phyloP scores from a whole-genome alignment of 2,329 filamentous ascomycete genomes.

The Pseudogymnoascus sp. region DNA sequence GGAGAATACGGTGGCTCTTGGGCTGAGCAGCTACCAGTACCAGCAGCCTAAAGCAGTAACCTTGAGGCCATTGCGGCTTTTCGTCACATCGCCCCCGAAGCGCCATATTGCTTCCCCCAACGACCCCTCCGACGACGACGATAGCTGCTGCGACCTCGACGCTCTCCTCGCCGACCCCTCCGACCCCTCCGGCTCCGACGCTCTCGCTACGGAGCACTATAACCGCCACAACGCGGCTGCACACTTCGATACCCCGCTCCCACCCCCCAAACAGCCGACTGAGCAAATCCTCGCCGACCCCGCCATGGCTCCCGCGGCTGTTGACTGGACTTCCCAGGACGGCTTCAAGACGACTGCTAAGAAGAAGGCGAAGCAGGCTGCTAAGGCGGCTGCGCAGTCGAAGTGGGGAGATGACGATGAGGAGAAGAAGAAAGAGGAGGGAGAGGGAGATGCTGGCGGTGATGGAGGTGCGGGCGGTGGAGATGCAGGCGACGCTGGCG shows the following conservation, averaged over 20 bases:
- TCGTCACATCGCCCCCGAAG: constrained; percentile 16
- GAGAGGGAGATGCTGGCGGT: constrained; percentile 12
- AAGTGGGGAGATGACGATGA: constrained; percentile 39
- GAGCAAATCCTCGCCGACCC: constrained; percentile 38
- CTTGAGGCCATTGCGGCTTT: constrained; percentile 18
- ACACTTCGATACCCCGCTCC: constrained; percentile 7
- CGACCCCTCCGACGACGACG: constrained; percentile 9
- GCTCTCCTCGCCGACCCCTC: constrained; percentile 21
- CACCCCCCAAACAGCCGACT: not conserved
- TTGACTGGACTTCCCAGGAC: constrained; percentile 50
- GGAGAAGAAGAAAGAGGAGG: constrained; percentile 28
- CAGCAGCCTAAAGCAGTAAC: constrained; percentile 22
- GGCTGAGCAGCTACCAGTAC: constrained; percentile 14
- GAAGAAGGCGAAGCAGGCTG: constrained; percentile 44
- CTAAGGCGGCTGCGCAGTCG: constrained; percentile 31
- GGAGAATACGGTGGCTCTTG: constrained; percentile 21
- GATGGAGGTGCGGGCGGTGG: constrained; percentile 25
- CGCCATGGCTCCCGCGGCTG: constrained; percentile 31
- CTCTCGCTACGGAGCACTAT: constrained; percentile 4
- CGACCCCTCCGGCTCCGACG: constrained; percentile 12
- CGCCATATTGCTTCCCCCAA: constrained; percentile 12
- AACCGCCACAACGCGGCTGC: not conserved
- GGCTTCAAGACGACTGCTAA: constrained; percentile 46
- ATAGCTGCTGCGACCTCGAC: constrained; percentile 18
- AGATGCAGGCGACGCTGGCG: constrained; percentile 26